Evolutionary conservation across 495 filamentous ascomycete genomes (phyloP).

Genomic region (Bathelium albidoporum): DNA sequence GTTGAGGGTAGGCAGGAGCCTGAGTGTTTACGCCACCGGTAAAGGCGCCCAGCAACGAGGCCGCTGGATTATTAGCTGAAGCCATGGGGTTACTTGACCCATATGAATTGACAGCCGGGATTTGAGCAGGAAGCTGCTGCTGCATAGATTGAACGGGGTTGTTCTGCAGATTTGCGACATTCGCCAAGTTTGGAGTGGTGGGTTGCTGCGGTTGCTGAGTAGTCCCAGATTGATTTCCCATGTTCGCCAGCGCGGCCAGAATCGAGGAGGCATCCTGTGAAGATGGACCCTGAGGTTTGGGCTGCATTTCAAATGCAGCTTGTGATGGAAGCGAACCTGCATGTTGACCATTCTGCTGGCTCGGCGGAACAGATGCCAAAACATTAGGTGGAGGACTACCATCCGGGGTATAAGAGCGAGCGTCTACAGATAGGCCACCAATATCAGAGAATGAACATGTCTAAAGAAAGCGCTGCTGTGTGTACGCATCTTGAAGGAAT

Average conservation of each 20-base stretch:
- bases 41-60: background rate
- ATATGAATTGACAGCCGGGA: background rate
- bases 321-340: background rate
- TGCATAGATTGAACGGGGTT: background rate
- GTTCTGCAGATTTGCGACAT: background rate
- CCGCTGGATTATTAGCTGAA: background rate
- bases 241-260: slow-evolving; percentile 24
- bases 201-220: slow-evolving; percentile 11
- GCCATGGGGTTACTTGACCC: background rate
- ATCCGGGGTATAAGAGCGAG: slow-evolving; percentile 14
- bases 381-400: slow-evolving; percentile 10
- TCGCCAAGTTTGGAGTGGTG: slow-evolving; percentile 11
- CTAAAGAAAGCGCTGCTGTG: background rate
- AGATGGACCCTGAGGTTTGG: slow-evolving; percentile 2
- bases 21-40: background rate
- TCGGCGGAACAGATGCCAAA: background rate
- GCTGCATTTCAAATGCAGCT: background rate
- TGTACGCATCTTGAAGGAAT: slow-evolving; percentile 26
- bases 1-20: background rate
- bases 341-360: background rate
- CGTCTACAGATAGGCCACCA: slow-evolving; percentile 1
- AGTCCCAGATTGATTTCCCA: slow-evolving; percentile 10
- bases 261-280: slow-evolving; percentile 21
- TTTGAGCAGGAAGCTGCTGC: background rate
- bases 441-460: background rate